Evolutionary conservation across 2,329 filamentous ascomycete species (phyloP), one percentile per base, ranked within the genome.

Genomic region (Pezicula neosporulosa): DNA sequence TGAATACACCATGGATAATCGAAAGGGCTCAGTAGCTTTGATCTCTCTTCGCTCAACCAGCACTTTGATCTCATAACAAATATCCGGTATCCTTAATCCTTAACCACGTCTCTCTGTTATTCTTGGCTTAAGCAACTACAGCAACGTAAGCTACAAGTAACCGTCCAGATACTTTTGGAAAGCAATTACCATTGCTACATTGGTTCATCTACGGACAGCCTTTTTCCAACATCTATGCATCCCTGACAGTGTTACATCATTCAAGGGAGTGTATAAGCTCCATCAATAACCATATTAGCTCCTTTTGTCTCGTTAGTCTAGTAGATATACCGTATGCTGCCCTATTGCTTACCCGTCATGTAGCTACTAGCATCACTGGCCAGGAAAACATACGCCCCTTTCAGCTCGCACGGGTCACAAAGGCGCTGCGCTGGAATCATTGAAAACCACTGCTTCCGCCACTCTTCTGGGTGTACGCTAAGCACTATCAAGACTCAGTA

Each of bases 351-450:
- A 53, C 53, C 53, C 16, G 78, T 83, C 46, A 85, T 73, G 64
- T 84, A 84, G 50, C 75, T 79, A 51, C 76, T 80, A 63, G 85
- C 84, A 1, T 80, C 78, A 62, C 75, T 80, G 3, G 81, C 80
- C 55, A 85, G 66, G 60, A 85, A 85, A 15, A 73, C 68, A 28
- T 69, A 67, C 0, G 68, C 66, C 3, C 65, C 68, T 53, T 71
- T 73, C 12, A 72, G 56, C 49, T 73, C 71, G 6, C 63, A 49
- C 2, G 54, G 49, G n/a, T 56, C 47, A 21, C 49, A 55, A 15
- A 58, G 35, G 44, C 53, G 46, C 5, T 37, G 46, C 2, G 41
- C 51, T 3, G 53, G 56, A 48, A 58, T 56, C 54, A 56, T 58
- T 6, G 37, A 37, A 37, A 56, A 49, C 51, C 54, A 56, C 16